Conservation (phyloP, 148 eudicot species). For the Rhododendron ferrugineum region DNA sequence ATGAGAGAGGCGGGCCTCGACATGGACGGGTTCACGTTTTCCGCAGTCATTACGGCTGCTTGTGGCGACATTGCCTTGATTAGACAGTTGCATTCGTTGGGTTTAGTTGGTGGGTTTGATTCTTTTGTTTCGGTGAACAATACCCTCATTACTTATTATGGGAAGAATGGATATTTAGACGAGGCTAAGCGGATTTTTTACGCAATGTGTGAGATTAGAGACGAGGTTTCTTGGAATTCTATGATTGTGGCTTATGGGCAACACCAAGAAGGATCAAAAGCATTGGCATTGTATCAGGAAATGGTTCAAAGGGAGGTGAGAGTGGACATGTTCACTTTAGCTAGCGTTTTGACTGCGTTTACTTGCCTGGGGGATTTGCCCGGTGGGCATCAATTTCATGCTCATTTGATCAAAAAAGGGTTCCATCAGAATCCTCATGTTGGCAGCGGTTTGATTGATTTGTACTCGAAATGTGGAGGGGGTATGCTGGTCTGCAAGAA, state of each 20-base stretch:
- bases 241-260: constrained; percentile 76
- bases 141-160: constrained; percentile 51
- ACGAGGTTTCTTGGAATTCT: constrained; percentile 83
- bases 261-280: constrained; percentile 44
- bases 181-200: constrained; percentile 49
- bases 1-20: constrained; percentile 43
- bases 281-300: constrained; percentile 56
- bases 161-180: constrained; percentile 49
- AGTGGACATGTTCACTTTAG: constrained; percentile 74
- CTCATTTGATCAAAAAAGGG: constrained; percentile 58
- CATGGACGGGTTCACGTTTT: constrained; percentile 68
- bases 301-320: constrained; percentile 44
- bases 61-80: constrained; percentile 33
- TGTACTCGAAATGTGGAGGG: constrained; percentile 58
- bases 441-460: constrained; percentile 73
- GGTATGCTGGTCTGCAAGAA: constrained; percentile 40
- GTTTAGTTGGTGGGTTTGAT: constrained; percentile 55
- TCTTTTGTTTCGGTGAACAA: constrained; percentile 58
- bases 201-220: constrained; percentile 43
- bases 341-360: constrained; percentile 78
- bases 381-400: constrained; percentile 80
- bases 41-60: constrained; percentile 46
- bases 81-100: constrained; percentile 47
- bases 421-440: constrained; percentile 58
- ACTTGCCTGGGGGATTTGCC: constrained; percentile 50